These are phyloP conservation scores for Penicillium sp. DNA, from an alignment of 2,329 filamentous ascomycete species.

Conservation along the genomic window DNA sequence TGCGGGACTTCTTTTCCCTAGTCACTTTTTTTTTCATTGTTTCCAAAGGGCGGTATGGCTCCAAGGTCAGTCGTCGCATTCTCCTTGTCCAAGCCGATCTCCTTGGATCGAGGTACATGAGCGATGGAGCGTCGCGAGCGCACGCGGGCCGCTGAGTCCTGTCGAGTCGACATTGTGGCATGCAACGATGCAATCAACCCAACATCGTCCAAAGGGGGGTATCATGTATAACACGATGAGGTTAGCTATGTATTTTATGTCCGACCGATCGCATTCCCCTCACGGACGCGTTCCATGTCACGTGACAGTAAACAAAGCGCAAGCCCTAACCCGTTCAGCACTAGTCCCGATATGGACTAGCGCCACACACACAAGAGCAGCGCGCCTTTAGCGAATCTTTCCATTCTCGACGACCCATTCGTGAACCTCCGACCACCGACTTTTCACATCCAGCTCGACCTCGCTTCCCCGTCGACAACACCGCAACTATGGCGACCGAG, in stretches of 20 bases:
- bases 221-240: neutral
- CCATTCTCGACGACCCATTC: conserved; percentile 37
- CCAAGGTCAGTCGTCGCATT: conserved; percentile 70
- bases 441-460: conserved; percentile 36
- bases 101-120: conserved; percentile 53
- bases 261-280: conserved; percentile 15
- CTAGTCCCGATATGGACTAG: conserved; percentile 34
- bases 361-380: conserved; percentile 40
- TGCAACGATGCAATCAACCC: conserved; percentile 6
- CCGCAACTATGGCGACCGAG: conserved; percentile 88
- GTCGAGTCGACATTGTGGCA: conserved; percentile 34
- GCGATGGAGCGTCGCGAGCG: conserved; percentile 70
- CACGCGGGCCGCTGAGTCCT: conserved; percentile 35
- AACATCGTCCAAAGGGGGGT: conserved; percentile 9
- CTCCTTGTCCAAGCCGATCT: conserved; percentile 64
- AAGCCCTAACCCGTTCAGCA: conserved; percentile 42
- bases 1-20: conserved; percentile 68
- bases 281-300: conserved; percentile 32
- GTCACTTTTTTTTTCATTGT: conserved; percentile 37
- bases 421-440: conserved; percentile 31
- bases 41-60: conserved; percentile 36
- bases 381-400: conserved; percentile 37
- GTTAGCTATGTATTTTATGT: neutral
- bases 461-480: conserved; percentile 46
- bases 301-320: conserved; percentile 44